Evolutionary conservation across 2,329 filamentous ascomycete species (phyloP).

Genomic region (Trichoderma pleuroti): DNA sequence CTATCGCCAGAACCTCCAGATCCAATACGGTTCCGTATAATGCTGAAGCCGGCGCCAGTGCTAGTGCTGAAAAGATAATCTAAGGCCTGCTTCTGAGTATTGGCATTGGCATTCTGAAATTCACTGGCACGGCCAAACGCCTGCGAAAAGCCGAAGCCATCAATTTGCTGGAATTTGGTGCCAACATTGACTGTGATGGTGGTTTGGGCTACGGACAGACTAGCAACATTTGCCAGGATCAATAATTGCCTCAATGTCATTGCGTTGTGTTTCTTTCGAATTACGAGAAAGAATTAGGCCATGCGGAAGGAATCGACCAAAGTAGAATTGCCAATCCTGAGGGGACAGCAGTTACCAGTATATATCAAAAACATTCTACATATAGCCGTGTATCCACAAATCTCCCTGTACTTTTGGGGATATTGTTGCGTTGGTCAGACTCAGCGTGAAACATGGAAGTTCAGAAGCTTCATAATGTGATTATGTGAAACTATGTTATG

Average conservation of each 20-base stretch:
- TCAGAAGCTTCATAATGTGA: not conserved
- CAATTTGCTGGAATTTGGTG: slow-evolving; percentile 2
- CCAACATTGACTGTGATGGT: not conserved
- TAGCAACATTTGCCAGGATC: not conserved
- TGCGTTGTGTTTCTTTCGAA: not conserved
- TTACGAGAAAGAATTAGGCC: not conserved
- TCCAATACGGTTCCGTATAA: slow-evolving; percentile 6
- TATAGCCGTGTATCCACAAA: not conserved
- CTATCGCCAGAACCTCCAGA: slow-evolving; percentile 7
- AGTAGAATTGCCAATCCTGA: no score
- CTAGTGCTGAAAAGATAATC: slow-evolving; percentile 2
- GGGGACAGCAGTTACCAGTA: not conserved
- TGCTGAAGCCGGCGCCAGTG: slow-evolving; percentile 4
- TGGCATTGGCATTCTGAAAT: slow-evolving; percentile 8
- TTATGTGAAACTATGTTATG: not conserved
- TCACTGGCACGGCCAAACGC: slow-evolving; percentile 1
- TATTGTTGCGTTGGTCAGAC: not conserved
- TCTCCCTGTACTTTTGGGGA: not conserved
- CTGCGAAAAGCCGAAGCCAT: slow-evolving; percentile 10
- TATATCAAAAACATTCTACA: not conserved
- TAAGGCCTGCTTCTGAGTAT: slow-evolving; percentile 1
- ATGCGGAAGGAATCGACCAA: no score
- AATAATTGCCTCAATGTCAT: not conserved
- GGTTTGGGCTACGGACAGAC: not conserved
- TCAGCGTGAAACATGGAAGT: not conserved